phyloP scores from a whole-genome alignment of 164 flowering plant species.

The Houttuynia cordata region DNA sequence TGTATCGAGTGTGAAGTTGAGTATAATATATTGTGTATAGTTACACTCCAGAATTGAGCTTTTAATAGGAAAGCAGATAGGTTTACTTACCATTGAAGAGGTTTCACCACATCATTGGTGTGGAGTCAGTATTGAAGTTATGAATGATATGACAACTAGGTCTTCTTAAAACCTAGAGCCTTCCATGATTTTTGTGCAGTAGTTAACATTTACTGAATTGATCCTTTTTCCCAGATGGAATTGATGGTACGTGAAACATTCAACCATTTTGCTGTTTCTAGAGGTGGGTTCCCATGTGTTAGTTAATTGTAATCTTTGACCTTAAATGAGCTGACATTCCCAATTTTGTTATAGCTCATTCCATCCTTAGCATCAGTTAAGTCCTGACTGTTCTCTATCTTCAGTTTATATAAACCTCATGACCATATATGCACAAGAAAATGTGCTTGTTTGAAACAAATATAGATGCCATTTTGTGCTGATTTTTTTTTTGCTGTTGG shows the following conservation, averaged over 20 bases:
- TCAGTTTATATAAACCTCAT: background rate
- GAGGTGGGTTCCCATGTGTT: constrained; percentile 39
- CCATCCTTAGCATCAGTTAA: background rate
- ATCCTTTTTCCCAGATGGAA: constrained; percentile 69
- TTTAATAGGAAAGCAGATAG: too few relatives aligned
- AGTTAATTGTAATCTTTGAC: background rate
- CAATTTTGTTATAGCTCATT: too few relatives aligned
- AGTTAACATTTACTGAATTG: constrained; percentile 26
- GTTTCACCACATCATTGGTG: too few relatives aligned
- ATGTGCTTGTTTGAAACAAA: background rate
- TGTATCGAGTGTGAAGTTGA: too few relatives aligned
- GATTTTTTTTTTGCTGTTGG: background rate
- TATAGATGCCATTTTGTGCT: background rate
- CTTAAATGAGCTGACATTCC: background rate
- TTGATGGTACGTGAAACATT: constrained; percentile 66
- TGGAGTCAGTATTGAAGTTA: background rate
- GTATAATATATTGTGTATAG: too few relatives aligned
- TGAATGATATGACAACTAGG: background rate
- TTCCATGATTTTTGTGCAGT: background rate
- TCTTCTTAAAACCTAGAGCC: background rate
- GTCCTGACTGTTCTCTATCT: background rate
- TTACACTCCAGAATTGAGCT: too few relatives aligned
- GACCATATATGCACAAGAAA: background rate
- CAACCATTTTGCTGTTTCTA: constrained; percentile 21
- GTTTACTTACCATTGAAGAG: too few relatives aligned